Conservation (phyloP, 805 yeast species). For the Suhomyces sp. region DNA sequence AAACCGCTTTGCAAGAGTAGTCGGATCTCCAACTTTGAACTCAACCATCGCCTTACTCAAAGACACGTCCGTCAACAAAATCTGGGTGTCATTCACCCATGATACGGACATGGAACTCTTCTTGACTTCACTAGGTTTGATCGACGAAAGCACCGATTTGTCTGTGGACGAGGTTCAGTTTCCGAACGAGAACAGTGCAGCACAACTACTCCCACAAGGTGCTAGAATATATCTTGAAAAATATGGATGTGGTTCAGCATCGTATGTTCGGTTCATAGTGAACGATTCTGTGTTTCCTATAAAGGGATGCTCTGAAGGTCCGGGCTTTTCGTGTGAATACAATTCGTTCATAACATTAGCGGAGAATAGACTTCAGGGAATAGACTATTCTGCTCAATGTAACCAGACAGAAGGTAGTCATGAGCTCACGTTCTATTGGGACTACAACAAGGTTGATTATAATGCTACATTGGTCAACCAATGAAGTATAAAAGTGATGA, state of each 20-base stretch:
- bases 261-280: constrained; percentile 13
- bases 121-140: constrained; percentile 12
- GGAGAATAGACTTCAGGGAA: constrained; percentile 25
- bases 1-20: constrained; percentile 7
- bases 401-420: constrained; percentile 16
- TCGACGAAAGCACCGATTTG: constrained; percentile 7
- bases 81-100: constrained; percentile 16
- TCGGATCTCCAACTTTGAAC: constrained; percentile 10
- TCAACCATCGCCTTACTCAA: constrained; percentile 12
- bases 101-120: constrained; percentile 15
- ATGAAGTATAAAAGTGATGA: not conserved
- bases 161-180: constrained; percentile 11
- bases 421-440: constrained; percentile 42
- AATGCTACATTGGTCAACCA: constrained; percentile 16
- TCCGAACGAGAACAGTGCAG: constrained; percentile 12
- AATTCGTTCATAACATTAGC: constrained; percentile 28
- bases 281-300: constrained; percentile 17
- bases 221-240: constrained; percentile 14
- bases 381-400: constrained; percentile 31
- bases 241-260: constrained; percentile 8
- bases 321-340: constrained; percentile 24
- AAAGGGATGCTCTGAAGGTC: constrained; percentile 12
- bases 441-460: constrained; percentile 25
- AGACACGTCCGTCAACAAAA: constrained; percentile 12
- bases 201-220: constrained; percentile 14